Base-by-base conservation (phyloP, 75 land plant genomes). In the Picea sitchensis region DNA sequence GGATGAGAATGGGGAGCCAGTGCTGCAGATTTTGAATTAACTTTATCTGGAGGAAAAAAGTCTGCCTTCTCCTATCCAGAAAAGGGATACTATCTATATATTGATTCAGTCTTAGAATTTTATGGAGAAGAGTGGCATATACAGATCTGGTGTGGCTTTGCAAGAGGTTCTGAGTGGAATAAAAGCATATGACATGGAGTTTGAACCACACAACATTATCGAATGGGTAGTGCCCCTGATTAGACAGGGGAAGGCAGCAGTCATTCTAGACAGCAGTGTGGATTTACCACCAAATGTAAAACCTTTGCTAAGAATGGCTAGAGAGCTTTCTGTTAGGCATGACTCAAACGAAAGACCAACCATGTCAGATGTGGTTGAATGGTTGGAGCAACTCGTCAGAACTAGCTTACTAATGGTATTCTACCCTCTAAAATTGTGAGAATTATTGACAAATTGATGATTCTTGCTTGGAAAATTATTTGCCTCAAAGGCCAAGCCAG, bases 161-260 rank as follows among this genome's bases (percentile, higher is more conserved):
- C 81, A 88, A 11, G 92, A 90, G 69, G 71, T 90, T 76, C 75
- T 90, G 6, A 90, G 94, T 68, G 97, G 94, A 26, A 78, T 94
- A 56, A 92, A 92, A 58, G 88, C 88, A 6, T 85, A 83, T 62
- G 89, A 92, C 59, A 82, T 41, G 1, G 86, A 87, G n/a, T 90
- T 76, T 80, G 59, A 67, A 64, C 94, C 96, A 59, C 83, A 88
- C 17, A 81, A 78, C 64, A 80, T 94, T 58, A 84, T 92, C 13
- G 92, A 91, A 26, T 94, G 96, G 96, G 94, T 89, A 5, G 73
- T 88, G 38, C 96, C 96, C 3, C 79, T 90, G 20, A 92, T 94
- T 30, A 88, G 80, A 26, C 79, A 90, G n/a, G 92, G 92, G 0
- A 89, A 81, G 74, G 86, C 91, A 5, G 85, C 78, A 36, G 80